phyloP scores from a whole-genome alignment of 2,329 filamentous ascomycete species.

The Fusarium concolor region DNA sequence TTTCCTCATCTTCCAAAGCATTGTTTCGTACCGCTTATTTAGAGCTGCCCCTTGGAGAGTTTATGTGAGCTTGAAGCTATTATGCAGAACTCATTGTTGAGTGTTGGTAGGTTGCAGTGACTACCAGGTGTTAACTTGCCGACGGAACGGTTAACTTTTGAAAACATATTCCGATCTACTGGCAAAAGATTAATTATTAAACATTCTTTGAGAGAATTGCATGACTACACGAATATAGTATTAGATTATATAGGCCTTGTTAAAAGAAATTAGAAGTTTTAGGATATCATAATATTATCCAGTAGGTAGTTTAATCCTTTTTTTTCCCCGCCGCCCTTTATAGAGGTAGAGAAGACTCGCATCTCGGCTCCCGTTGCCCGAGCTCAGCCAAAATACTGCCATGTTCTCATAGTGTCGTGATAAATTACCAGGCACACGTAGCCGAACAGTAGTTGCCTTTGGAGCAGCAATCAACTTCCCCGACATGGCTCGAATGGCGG shows the following conservation, averaged over 20 bases:
- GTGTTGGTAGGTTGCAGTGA: not conserved
- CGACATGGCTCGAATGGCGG: conserved; percentile 16
- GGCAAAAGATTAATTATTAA: too few species aligned
- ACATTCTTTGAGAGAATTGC: too few species aligned
- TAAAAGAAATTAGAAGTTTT: too few species aligned
- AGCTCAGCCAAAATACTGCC: not conserved
- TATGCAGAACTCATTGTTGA: not conserved
- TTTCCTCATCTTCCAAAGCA: too few species aligned
- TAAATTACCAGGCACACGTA: not conserved
- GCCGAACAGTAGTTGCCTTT: not conserved
- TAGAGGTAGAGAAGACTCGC: not conserved
- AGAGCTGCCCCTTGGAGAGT: not conserved
- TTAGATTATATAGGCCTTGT: too few species aligned
- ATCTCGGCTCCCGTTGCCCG: conserved; percentile 28
- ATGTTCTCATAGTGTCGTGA: not conserved
- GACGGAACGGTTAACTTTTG: not conserved
- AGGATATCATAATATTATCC: too few species aligned
- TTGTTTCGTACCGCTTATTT: too few species aligned
- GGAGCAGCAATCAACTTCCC: not conserved
- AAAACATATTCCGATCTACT: too few species aligned
- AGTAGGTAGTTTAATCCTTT: too few species aligned
- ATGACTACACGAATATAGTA: too few species aligned
- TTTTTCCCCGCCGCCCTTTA: too few species aligned
- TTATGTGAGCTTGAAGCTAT: not conserved
- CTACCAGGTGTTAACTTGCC: not conserved